Conservation (phyloP, 2,329 filamentous ascomycete genomes). For the Botrytis paeoniae region DNA sequence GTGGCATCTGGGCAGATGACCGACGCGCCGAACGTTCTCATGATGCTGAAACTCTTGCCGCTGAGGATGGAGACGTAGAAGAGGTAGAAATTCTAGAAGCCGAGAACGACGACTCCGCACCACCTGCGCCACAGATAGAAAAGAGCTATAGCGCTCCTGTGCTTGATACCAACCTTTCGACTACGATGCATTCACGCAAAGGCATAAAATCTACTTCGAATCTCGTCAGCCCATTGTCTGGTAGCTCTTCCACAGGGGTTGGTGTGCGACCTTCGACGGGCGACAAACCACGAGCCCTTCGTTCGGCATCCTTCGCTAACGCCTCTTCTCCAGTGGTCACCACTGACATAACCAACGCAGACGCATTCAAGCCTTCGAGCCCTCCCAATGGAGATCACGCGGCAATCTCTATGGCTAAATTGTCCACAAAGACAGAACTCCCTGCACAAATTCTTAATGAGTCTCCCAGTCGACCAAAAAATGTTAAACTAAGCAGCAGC, state of each 20-base stretch:
- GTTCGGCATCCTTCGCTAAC: conserved; percentile 60
- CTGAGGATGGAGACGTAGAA: conserved; percentile 48
- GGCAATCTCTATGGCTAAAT: conserved; percentile 62
- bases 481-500: conserved; percentile 43
- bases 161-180: conserved; percentile 42
- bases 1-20: conserved; percentile 72
- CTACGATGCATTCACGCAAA: conserved; percentile 52
- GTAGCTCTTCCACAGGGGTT: conserved; percentile 48
- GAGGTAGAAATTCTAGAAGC: conserved; percentile 38
- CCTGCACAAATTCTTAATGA: conserved; percentile 47
- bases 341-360: conserved; percentile 63
- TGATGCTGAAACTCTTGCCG: conserved; percentile 41
- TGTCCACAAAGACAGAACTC: conserved; percentile 61
- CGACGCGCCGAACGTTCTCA: conserved; percentile 44
- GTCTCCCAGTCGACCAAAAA: conserved; percentile 43
- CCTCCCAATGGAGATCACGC: conserved; percentile 58
- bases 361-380: conserved; percentile 55
- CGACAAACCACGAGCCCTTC: conserved; percentile 54
- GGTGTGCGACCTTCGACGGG: conserved; percentile 44
- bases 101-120: conserved; percentile 40
- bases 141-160: conserved; percentile 53
- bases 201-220: conserved; percentile 34
- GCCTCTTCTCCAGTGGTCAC: conserved; percentile 64
- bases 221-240: conserved; percentile 33
- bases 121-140: conserved; percentile 46